phyloP scores from a whole-genome alignment of 495 filamentous ascomycete species.

The Lasiosphaeria ovina region DNA sequence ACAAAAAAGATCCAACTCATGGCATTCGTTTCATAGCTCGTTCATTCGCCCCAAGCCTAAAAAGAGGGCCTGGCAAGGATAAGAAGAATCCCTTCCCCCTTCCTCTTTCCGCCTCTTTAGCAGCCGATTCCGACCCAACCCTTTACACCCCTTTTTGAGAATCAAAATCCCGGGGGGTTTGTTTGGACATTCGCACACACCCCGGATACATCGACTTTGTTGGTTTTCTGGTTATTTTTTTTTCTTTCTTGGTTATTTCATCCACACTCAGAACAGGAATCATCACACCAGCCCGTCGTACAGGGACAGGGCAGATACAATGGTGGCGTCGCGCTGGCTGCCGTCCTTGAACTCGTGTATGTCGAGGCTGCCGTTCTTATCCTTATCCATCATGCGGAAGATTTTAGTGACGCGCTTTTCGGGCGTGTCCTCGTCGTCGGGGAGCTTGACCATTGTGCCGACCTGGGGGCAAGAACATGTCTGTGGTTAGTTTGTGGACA shows the following conservation, averaged over 20 bases:
- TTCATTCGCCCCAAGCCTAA: too few species aligned
- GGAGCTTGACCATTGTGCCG: slow-evolving; percentile 97
- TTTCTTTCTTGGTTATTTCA: neutral
- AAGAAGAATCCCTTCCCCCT: too few species aligned
- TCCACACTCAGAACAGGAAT: too few species aligned
- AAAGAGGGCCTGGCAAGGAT: too few species aligned
- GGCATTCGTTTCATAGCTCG: too few species aligned
- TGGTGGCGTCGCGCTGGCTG: slow-evolving; percentile 98
- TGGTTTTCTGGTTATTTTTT: slow-evolving; percentile 6
- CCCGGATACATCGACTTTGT: too few species aligned
- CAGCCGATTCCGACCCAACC: too few species aligned
- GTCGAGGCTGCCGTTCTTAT: slow-evolving; percentile 90
- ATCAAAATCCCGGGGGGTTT: too few species aligned
- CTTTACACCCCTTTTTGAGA: too few species aligned
- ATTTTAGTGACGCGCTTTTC: slow-evolving; percentile 98
- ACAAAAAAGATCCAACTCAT: too few species aligned
- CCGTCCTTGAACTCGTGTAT: slow-evolving; percentile 99
- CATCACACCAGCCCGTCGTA: slow-evolving; percentile 88
- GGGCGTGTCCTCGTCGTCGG: slow-evolving; percentile 96
- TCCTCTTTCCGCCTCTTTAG: too few species aligned
- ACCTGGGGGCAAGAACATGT: slow-evolving; percentile 54
- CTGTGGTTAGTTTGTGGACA: neutral
- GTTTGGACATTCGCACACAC: too few species aligned
- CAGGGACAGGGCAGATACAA: slow-evolving; percentile 91
- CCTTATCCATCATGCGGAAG: slow-evolving; percentile 99